Conservation (phyloP, 495 filamentous ascomycete genomes). For the Niebla homalea region DNA sequence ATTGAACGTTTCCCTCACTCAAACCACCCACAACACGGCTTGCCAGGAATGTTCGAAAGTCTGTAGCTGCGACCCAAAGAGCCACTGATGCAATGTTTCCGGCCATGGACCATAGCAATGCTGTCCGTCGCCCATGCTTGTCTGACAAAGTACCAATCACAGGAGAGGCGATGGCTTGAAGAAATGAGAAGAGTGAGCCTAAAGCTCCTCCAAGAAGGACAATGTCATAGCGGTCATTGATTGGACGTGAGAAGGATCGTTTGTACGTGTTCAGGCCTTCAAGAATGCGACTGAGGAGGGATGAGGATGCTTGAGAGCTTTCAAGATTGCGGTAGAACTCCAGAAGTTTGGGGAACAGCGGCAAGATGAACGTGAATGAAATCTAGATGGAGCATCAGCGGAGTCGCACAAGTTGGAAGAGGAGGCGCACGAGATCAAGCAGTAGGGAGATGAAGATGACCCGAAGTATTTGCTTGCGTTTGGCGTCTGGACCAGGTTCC, state of each 20-base stretch:
- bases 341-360: slow-evolving; percentile 85
- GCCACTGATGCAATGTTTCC: slow-evolving; percentile 87
- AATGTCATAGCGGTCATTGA: slow-evolving; percentile 93
- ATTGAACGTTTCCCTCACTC: slow-evolving; percentile 92
- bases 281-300: slow-evolving; percentile 66
- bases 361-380: slow-evolving; percentile 94
- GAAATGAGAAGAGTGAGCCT: slow-evolving; percentile 82
- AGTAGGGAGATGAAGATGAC: slow-evolving; percentile 63
- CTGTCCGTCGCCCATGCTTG: slow-evolving; percentile 72
- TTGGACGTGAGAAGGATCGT: slow-evolving; percentile 79
- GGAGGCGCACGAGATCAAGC: slow-evolving; percentile 47
- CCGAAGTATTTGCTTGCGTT: slow-evolving; percentile 69
- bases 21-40: slow-evolving; percentile 84
- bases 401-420: background rate
- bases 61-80: slow-evolving; percentile 82
- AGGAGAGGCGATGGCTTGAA: slow-evolving; percentile 87
- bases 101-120: slow-evolving; percentile 84
- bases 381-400: slow-evolving; percentile 36
- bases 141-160: slow-evolving; percentile 84
- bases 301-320: slow-evolving; percentile 39
- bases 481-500: slow-evolving; percentile 7
- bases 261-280: slow-evolving; percentile 88
- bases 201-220: slow-evolving; percentile 90
- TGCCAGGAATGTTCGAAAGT: slow-evolving; percentile 91
- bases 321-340: slow-evolving; percentile 81